These are phyloP conservation scores for Xylariomycetidae sp. DNA, from an alignment of 2,329 filamentous ascomycete species.

Conservation along the genomic window DNA sequence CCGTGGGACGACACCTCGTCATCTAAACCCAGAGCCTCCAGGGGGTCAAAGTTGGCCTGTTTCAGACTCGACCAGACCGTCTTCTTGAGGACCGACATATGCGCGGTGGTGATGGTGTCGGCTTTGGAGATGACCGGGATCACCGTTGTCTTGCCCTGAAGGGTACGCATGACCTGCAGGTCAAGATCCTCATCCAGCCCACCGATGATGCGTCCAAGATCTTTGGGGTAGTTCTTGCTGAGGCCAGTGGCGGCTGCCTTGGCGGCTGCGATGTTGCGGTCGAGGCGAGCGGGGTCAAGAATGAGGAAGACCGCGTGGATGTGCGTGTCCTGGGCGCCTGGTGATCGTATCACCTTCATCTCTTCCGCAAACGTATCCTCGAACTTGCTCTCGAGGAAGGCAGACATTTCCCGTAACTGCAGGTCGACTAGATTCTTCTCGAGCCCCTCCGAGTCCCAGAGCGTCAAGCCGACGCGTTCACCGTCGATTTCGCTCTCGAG, in stretches of 20 bases:
- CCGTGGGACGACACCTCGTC: constrained; percentile 52
- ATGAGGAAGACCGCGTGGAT: constrained; percentile 94
- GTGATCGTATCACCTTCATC: constrained; percentile 92
- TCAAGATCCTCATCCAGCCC: constrained; percentile 85
- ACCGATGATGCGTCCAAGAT: constrained; percentile 47
- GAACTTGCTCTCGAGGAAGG: constrained; percentile 95
- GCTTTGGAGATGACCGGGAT: constrained; percentile 95
- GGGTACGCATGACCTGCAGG: constrained; percentile 77
- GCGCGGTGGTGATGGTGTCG: constrained; percentile 89
- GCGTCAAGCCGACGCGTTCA: constrained; percentile 83
- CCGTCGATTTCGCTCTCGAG: constrained; percentile 91
- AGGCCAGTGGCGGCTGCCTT: constrained; percentile 49
- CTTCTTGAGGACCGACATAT: constrained; percentile 89
- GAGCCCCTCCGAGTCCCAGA: constrained; percentile 94
- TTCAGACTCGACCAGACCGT: constrained; percentile 86
- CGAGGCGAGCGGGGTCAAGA: constrained; percentile 79
- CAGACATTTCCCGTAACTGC: constrained; percentile 83
- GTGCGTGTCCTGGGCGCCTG: constrained; percentile 90
- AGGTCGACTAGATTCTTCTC: constrained; percentile 94
- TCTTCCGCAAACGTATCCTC: constrained; percentile 97
- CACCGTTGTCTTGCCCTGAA: constrained; percentile 91
- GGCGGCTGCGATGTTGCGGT: constrained; percentile 69
- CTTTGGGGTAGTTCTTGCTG: constrained; percentile 40
- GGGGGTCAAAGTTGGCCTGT: constrained; percentile 76
- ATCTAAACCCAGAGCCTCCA: constrained; percentile 76